A percentile compares a stretch with the other conserved stretches of the same genome.
phyloP scores from a whole-genome alignment of 805 yeast species.

The Sporopachydermia lactativora region DNA sequence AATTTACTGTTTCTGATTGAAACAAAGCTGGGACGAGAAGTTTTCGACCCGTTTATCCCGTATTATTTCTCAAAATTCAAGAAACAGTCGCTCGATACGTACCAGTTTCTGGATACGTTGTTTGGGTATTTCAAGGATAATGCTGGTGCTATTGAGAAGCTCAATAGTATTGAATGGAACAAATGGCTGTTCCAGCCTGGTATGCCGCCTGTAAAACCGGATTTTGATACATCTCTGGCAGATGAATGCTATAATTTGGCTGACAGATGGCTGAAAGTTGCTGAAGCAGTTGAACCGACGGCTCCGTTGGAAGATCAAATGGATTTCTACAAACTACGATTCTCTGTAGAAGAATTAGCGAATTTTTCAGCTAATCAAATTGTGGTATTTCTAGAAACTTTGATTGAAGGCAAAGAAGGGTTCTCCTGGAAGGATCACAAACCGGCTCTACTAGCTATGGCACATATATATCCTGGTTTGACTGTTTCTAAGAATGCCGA shows the following conservation, averaged over 20 bases:
- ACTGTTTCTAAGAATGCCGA: constrained; percentile 59
- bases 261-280: constrained; percentile 41
- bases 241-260: constrained; percentile 59
- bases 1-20: constrained; percentile 68
- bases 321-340: constrained; percentile 17
- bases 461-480: constrained; percentile 26
- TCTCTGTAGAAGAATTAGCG: constrained; percentile 35
- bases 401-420: constrained; percentile 34
- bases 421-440: constrained; percentile 23
- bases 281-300: constrained; percentile 11
- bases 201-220: constrained; percentile 68
- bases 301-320: constrained; percentile 9
- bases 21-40: constrained; percentile 39
- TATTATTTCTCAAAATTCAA: constrained; percentile 59
- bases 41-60: constrained; percentile 70
- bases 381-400: constrained; percentile 62
- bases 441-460: constrained; percentile 23
- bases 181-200: constrained; percentile 75
- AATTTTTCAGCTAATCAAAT: constrained; percentile 61
- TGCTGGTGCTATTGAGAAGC: constrained; percentile 28
- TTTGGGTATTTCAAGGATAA: constrained; percentile 42
- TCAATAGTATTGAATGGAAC: constrained; percentile 73
- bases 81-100: constrained; percentile 64
- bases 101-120: constrained; percentile 62
- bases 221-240: constrained; percentile 66